Evolutionary conservation across 805 yeast species (phyloP).

Genomic region (Yarrowia sp.): DNA sequence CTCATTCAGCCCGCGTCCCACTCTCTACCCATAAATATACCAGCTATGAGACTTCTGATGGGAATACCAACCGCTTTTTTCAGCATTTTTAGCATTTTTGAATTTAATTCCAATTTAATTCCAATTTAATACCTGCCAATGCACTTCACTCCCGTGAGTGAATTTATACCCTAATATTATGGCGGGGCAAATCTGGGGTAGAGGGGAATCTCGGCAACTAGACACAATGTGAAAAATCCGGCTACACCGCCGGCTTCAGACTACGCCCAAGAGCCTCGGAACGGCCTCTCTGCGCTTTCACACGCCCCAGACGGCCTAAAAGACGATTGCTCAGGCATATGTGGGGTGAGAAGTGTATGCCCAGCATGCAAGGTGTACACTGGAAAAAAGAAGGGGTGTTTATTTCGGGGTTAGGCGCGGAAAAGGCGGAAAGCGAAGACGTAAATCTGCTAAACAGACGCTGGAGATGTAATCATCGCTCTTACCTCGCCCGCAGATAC

Average conservation of each 20-base stretch:
- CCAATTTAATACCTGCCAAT: too few relatives aligned
- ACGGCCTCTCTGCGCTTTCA: too few relatives aligned
- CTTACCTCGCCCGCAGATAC: too few relatives aligned
- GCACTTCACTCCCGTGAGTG: not conserved
- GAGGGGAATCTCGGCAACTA: not conserved
- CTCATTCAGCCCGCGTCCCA: too few relatives aligned
- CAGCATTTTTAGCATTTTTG: too few relatives aligned
- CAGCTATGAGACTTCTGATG: too few relatives aligned
- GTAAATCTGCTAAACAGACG: not conserved
- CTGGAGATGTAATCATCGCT: too few relatives aligned
- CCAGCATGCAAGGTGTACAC: not conserved
- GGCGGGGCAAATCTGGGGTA: constrained; percentile 6
- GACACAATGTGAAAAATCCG: not conserved
- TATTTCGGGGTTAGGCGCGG: not conserved
- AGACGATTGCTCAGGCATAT: not conserved
- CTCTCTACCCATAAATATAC: too few relatives aligned
- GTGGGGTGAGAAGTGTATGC: not conserved
- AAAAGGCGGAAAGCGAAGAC: not conserved
- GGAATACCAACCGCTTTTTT: too few relatives aligned
- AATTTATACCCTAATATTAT: not conserved
- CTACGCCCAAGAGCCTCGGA: too few relatives aligned
- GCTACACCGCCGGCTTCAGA: too few relatives aligned
- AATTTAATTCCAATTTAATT: not conserved
- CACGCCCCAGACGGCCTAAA: too few relatives aligned
- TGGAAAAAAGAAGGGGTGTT: not conserved